Evolutionary conservation across 2,329 filamentous ascomycete genomes (phyloP).

Genomic region (Thielaviopsis ethacetica): DNA sequence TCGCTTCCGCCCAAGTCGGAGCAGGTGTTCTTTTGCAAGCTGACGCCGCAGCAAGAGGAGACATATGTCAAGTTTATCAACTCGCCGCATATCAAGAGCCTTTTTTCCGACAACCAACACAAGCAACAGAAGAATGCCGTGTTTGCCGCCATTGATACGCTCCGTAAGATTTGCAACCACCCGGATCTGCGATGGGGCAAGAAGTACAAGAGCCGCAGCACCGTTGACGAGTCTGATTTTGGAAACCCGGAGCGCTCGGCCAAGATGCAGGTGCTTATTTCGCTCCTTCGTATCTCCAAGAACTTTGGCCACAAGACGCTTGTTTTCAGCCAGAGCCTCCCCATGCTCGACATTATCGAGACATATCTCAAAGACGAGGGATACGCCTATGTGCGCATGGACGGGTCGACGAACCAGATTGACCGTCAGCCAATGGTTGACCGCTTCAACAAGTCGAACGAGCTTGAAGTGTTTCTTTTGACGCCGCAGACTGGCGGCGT

Average conservation of each 20-base stretch:
- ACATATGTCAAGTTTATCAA: constrained; percentile 11
- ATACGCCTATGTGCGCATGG: constrained; percentile 75
- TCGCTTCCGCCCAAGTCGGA: constrained; percentile 93
- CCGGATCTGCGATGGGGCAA: constrained; percentile 53
- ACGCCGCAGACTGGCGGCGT: constrained; percentile 92
- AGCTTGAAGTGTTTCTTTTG: constrained; percentile 75
- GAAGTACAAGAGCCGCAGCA: neutral
- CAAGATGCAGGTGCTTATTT: constrained; percentile 91
- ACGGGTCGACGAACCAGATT: constrained; percentile 79
- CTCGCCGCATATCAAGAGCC: constrained; percentile 11
- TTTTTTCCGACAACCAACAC: constrained; percentile 1
- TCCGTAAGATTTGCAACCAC: constrained; percentile 96
- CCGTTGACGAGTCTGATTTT: constrained; percentile 33
- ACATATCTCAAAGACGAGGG: constrained; percentile 56
- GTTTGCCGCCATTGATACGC: constrained; percentile 73
- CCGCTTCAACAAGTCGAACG: constrained; percentile 69
- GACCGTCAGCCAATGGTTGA: constrained; percentile 81
- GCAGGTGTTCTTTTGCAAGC: constrained; percentile 87
- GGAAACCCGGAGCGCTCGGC: constrained; percentile 67
- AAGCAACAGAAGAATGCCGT: constrained; percentile 8
- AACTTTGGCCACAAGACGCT: constrained; percentile 81
- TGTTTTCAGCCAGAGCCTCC: constrained; percentile 80
- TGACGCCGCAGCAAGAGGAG: constrained; percentile 39
- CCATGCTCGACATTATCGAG: constrained; percentile 92
- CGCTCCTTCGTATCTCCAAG: constrained; percentile 76